These are phyloP conservation scores for Podila clonocystis DNA, from an alignment of 192 early-diverging fungal genomes.

Conservation along the genomic window DNA sequence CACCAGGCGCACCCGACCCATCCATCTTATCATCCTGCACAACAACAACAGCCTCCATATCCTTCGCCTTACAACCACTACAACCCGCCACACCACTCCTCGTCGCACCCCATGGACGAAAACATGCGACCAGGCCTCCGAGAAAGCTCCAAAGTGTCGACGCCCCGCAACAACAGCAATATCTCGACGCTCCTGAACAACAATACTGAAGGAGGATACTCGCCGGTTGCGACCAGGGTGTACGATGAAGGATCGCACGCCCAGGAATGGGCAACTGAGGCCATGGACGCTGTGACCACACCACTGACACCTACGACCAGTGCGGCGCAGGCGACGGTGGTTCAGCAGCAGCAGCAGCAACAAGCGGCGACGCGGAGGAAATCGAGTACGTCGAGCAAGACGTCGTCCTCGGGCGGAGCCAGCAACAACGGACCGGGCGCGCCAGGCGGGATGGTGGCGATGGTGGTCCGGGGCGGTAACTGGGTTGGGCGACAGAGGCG, in stretches of 20 bases:
- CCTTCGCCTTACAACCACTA: constrained; percentile 23
- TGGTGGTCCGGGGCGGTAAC: constrained; percentile 23
- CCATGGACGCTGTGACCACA: no score
- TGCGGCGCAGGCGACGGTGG: no score
- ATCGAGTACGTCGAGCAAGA: neutral
- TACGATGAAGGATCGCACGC: no score
- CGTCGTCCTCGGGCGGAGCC: neutral
- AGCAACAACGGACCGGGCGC: neutral
- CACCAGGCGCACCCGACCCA: neutral
- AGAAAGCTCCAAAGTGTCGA: no score
- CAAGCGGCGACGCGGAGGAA: constrained; percentile 3
- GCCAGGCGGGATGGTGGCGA: neutral
- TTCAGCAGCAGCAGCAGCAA: neutral
- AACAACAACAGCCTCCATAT: constrained; percentile 10
- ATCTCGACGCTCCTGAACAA: neutral
- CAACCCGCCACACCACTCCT: no score
- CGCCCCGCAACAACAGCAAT: neutral
- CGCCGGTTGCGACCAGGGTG: no score
- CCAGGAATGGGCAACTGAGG: no score
- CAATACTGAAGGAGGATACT: neutral
- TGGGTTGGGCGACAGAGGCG: constrained; percentile 48
- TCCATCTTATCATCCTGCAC: neutral
- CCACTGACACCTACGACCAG: no score
- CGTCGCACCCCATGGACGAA: no score
- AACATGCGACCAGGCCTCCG: no score